phyloP scores from a whole-genome alignment of 2,329 filamentous ascomycete genomes.

The Monosporascus ibericus region DNA sequence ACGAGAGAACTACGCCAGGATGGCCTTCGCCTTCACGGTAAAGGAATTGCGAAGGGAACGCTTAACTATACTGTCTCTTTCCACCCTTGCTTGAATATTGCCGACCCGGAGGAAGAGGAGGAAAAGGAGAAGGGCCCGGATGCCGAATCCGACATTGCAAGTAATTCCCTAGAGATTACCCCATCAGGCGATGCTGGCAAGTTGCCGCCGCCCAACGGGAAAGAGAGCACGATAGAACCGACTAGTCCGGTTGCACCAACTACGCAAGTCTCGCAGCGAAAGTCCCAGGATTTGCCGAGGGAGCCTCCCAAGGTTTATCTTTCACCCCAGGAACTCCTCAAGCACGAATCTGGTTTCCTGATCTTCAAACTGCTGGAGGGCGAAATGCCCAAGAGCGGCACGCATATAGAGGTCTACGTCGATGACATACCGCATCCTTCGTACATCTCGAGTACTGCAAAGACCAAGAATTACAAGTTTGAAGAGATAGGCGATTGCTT shows the following conservation, averaged over 20 bases:
- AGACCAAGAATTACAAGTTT: slow-evolving; percentile 63
- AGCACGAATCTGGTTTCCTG: slow-evolving; percentile 85
- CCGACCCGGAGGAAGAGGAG: slow-evolving; percentile 84
- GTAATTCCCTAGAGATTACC: slow-evolving; percentile 26
- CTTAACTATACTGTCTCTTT: slow-evolving; percentile 82
- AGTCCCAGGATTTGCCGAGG: slow-evolving; percentile 46
- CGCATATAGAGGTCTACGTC: slow-evolving; percentile 80
- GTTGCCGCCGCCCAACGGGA: slow-evolving; percentile 32
- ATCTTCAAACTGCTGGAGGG: slow-evolving; percentile 93
- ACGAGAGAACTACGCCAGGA: slow-evolving; percentile 62
- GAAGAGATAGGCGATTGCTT: slow-evolving; percentile 95
- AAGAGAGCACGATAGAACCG: slow-evolving; percentile 19
- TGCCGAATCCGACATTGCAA: slow-evolving; percentile 16
- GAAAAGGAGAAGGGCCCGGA: slow-evolving; percentile 34
- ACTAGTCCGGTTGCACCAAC: slow-evolving; percentile 30
- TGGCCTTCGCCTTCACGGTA: slow-evolving; percentile 67
- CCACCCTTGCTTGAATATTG: slow-evolving; percentile 80
- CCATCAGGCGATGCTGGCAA: slow-evolving; percentile 37
- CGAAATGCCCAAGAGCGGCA: slow-evolving; percentile 69
- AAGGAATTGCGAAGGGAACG: slow-evolving; percentile 68
- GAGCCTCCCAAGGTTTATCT: slow-evolving; percentile 71
- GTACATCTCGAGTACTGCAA: slow-evolving; percentile 74
- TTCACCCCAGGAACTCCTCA: slow-evolving; percentile 70
- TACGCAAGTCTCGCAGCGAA: slow-evolving; percentile 30
- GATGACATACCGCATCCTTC: slow-evolving; percentile 93